Evolutionary conservation across 83 land plant genomes (phyloP).

Genomic region (Larix sibirica): DNA sequence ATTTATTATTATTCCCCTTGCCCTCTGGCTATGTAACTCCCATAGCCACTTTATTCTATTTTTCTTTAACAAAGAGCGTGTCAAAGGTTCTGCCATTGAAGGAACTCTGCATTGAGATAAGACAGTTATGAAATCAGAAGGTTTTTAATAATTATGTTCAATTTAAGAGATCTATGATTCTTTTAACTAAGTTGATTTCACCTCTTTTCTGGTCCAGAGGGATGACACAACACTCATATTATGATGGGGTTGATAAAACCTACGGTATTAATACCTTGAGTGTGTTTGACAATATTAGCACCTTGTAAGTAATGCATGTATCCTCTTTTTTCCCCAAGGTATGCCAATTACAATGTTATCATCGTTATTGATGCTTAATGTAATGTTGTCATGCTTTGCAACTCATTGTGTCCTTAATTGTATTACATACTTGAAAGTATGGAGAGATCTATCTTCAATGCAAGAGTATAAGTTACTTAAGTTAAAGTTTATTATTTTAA

Average conservation of each 20-base stretch:
- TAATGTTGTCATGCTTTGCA: neutral
- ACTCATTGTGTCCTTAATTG: neutral
- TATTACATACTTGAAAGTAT: neutral
- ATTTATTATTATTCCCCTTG: slow-evolving; percentile 97
- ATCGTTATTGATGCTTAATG: neutral
- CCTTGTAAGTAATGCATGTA: neutral
- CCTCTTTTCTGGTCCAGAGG: neutral
- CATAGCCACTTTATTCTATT: slow-evolving; percentile 98
- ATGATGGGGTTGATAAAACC: neutral
- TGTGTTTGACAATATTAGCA: neutral
- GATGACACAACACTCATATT: neutral
- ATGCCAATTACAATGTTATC: neutral
- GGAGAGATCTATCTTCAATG: no score
- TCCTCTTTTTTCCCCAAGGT: neutral
- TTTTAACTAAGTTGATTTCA: neutral
- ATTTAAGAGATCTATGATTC: neutral
- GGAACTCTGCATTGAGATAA: no score
- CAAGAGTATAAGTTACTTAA: no score
- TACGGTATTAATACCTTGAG: neutral
- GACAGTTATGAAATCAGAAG: no score
- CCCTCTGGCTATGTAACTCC: slow-evolving; percentile 96
- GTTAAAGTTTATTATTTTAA: no score
- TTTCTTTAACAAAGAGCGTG: slow-evolving; percentile 90
- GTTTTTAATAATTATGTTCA: neutral
- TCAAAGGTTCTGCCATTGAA: slow-evolving; percentile 50